These are phyloP conservation scores for Trichophyton verrucosum DNA, from an alignment of 2,329 filamentous ascomycete species.

Conservation along the genomic window DNA sequence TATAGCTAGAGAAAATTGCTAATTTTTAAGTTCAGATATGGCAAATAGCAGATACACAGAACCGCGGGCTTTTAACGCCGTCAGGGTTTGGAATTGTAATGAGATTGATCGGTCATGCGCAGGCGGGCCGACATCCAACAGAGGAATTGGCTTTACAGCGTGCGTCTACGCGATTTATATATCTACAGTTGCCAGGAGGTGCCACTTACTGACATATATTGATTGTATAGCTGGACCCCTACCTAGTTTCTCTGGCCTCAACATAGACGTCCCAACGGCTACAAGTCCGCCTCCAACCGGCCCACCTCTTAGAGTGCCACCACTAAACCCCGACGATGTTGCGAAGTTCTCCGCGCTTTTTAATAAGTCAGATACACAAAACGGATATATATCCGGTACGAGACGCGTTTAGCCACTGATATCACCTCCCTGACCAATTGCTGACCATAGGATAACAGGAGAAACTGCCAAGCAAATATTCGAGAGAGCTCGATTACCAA, in stretches of 20 bases:
- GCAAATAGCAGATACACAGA: conserved; percentile 97
- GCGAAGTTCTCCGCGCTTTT: conserved; percentile 82
- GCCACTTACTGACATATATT: conserved; percentile 7
- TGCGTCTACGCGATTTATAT: conserved; percentile 20
- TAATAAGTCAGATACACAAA: conserved; percentile 70
- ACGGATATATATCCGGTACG: conserved; percentile 59
- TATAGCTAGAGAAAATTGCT: not conserved
- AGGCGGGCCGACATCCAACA: conserved; percentile 71
- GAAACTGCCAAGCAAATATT: conserved; percentile 90
- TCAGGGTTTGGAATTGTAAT: conserved; percentile 87
- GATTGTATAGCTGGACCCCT: conserved; percentile 53
- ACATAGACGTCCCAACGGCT: conserved; percentile 36
- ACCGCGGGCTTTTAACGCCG: conserved; percentile 83
- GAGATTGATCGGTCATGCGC: conserved; percentile 88
- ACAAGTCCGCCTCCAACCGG: conserved; percentile 43
- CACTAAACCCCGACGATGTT: conserved; percentile 76
- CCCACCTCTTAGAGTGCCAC: conserved; percentile 69
- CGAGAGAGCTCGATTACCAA: conserved; percentile 79
- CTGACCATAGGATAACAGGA: conserved; percentile 35
- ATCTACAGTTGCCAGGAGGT: not conserved
- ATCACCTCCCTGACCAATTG: not conserved
- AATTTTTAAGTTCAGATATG: conserved; percentile 58
- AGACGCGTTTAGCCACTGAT: not conserved
- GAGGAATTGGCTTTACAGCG: conserved; percentile 70
- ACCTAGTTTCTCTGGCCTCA: conserved; percentile 78